Evolutionary conservation across 2,329 filamentous ascomycete genomes (phyloP).

Genomic region (Blumeria graminis): DNA sequence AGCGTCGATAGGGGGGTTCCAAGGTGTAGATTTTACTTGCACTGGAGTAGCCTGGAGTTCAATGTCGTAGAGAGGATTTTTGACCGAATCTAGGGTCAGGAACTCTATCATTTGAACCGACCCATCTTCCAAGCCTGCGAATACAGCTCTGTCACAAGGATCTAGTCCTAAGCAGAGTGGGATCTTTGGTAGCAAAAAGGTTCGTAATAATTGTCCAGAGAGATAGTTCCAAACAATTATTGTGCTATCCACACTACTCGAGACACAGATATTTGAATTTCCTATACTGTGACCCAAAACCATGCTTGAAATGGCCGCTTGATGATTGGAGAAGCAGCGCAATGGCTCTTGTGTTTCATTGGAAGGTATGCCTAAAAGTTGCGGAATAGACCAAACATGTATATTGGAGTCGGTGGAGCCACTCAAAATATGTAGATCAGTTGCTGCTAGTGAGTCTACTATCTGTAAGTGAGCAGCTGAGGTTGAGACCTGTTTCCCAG

Average conservation of each 20-base stretch:
- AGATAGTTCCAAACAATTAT: slow-evolving; percentile 86
- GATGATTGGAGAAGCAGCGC: slow-evolving; percentile 54
- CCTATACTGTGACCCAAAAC: slow-evolving; percentile 40
- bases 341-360: slow-evolving; percentile 41
- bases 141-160: slow-evolving; percentile 61
- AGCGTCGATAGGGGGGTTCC: slow-evolving; percentile 20
- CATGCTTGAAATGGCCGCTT: slow-evolving; percentile 44
- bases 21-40: slow-evolving; percentile 27
- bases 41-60: slow-evolving; percentile 32
- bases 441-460: slow-evolving; percentile 51
- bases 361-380: slow-evolving; percentile 37
- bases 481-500: slow-evolving; percentile 53
- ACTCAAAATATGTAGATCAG: slow-evolving; percentile 48
- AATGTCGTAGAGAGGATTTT: slow-evolving; percentile 16
- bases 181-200: slow-evolving; percentile 51
- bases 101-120: slow-evolving; percentile 62
- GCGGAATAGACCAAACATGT: slow-evolving; percentile 70
- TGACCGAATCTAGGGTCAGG: slow-evolving; percentile 24
- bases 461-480: slow-evolving; percentile 57
- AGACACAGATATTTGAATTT: slow-evolving; percentile 61
- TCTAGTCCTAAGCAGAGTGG: slow-evolving; percentile 57
- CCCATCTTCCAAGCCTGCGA: slow-evolving; percentile 57
- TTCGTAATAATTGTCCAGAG: slow-evolving; percentile 52
- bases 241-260: slow-evolving; percentile 64
- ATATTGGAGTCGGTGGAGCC: slow-evolving; percentile 72